Percentiles rank a stretch among this genome's conserved stretches.
These are phyloP conservation scores for Macrotyloma uniflorum DNA, from an alignment of 306 rosid genomes.

Conservation along the genomic window DNA sequence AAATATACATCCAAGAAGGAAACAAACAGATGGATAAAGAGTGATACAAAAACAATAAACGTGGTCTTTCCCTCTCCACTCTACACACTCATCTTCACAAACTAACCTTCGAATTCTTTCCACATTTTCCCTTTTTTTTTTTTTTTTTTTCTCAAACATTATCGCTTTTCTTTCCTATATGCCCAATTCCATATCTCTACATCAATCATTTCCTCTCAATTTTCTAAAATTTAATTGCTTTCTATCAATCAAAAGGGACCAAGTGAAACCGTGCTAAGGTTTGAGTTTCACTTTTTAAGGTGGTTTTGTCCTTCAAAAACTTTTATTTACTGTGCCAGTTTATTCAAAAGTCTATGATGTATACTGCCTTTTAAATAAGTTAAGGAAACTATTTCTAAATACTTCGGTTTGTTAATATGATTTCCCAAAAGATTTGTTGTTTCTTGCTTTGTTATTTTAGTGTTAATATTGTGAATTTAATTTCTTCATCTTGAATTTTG, in stretches of 20 bases:
- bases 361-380: neutral
- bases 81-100: too few relatives aligned
- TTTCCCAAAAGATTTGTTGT: neutral
- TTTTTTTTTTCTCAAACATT: neutral
- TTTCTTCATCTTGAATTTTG: neutral
- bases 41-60: constrained; percentile 40
- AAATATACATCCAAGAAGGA: neutral
- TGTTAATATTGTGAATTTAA: neutral
- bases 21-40: constrained; percentile 10
- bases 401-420: neutral
- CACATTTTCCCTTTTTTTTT: constrained; percentile 10
- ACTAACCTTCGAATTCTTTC: too few relatives aligned
- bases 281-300: neutral
- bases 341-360: neutral
- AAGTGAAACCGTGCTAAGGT: neutral
- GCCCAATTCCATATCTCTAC: neutral
- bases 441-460: neutral
- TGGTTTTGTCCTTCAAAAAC: neutral
- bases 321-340: neutral
- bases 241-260: neutral
- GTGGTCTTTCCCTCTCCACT: constrained; percentile 53
- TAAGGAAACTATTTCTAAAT: neutral
- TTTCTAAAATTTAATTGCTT: too few relatives aligned
- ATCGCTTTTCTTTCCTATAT: neutral
- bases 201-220: constrained; percentile 5